Evolutionary conservation across 768 basidiomycete species (phyloP), one percentile per base, ranked within the genome.

Genomic region (Amanita phalloides): DNA sequence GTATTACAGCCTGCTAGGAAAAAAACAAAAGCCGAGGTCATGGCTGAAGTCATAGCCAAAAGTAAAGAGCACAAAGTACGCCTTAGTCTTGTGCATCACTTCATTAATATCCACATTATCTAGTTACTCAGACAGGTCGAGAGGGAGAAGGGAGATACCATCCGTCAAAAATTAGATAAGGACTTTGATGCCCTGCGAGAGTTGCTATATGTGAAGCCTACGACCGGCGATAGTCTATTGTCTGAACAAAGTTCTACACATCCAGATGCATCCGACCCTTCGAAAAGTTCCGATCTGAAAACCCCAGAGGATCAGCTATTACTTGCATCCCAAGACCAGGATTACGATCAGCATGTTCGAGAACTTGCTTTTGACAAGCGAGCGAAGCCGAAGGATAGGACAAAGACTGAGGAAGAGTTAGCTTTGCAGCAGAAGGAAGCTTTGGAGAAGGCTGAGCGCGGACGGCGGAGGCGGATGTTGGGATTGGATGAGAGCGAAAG

Each of bases 11-110:
- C 86, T 6, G 78, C 79, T 43, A 73, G 83, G 54, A 96, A 95
- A 68, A 95, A 90, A 68, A 81, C 84, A 3, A 96, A 95, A 67
- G 85, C 89, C 1, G 94, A 99, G 61, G 90, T 97, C 55, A 98
- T 99, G 96, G 81, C 88, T 0, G 96, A 99, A 64, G 88, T 99
- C 32, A 90, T 99, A 42, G 88, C 91, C 1, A 99, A 98, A 68
- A 94, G 91, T 68, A 99, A 99, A 67, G 81, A 84, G 46, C 82
- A 98, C 70, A 97, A 95, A 73, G 95, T 91, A 58, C 28, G 68
- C 63, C 45, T 23, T 11, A 20, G 33, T 10, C n/a, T 35, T n/a
- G 9, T 33, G 51, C 17, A 20, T 68, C 35, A 30, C 53, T 41
- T 49, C 51, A 23, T 33, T 45, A 10, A 54, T 32, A 53, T 28